Evolutionary conservation across 176 grass and related monocot species (phyloP).

Genomic region (Avena atlantica): DNA sequence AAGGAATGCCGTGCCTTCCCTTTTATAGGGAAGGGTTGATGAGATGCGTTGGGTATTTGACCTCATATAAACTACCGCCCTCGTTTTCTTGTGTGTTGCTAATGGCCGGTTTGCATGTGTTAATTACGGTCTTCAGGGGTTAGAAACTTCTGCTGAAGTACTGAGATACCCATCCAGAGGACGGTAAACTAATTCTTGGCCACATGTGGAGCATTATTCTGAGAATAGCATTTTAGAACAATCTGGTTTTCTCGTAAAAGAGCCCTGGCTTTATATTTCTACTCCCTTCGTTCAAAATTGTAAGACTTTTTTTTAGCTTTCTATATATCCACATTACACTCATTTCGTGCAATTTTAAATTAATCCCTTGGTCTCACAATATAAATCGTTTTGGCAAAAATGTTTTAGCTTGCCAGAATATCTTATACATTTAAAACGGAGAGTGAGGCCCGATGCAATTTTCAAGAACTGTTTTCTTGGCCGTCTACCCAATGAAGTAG

Average conservation of each 20-base stretch:
- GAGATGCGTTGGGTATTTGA: constrained; percentile 44
- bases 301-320: not conserved
- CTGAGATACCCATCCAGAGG: constrained; percentile 20
- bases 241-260: not conserved
- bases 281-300: no score
- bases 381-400: no score
- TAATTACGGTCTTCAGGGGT: constrained; percentile 14
- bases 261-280: not conserved
- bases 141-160: not conserved
- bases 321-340: not conserved
- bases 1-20: constrained; percentile 16
- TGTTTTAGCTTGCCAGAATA: no score
- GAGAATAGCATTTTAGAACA: constrained; percentile 12
- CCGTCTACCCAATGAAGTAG: no score
- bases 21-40: constrained; percentile 50
- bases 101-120: constrained; percentile 46
- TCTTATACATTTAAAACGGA: no score
- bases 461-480: no score
- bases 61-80: constrained; percentile 35
- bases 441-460: no score
- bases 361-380: no score
- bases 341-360: not conserved
- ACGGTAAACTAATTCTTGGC: constrained; percentile 19
- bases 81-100: constrained; percentile 14
- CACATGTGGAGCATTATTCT: constrained; percentile 41